These are phyloP conservation scores for Lolium rigidum DNA, from an alignment of 176 grass and related monocot species.

Conservation along the genomic window DNA sequence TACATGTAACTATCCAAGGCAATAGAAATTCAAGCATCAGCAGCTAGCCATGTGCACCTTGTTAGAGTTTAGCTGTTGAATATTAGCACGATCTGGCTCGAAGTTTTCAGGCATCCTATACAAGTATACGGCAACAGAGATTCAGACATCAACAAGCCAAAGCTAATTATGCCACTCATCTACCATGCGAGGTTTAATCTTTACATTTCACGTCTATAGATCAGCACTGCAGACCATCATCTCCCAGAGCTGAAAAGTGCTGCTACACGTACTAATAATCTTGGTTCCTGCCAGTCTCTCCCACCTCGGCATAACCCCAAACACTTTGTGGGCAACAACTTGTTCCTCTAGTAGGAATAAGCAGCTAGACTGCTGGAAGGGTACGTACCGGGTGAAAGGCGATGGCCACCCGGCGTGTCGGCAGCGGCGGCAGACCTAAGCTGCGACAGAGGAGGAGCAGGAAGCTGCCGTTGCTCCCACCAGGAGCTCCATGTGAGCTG, in stretches of 20 bases:
- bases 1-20: background rate
- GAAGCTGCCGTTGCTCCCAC: conserved; percentile 3
- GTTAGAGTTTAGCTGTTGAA: background rate
- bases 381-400: conserved; percentile 59
- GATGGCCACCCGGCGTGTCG: conserved; percentile 14
- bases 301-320: background rate
- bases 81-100: background rate
- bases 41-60: background rate
- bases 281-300: background rate
- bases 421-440: background rate
- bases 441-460: background rate
- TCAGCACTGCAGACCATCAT: background rate
- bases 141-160: background rate
- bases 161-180: no score
- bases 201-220: no score
- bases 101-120: background rate
- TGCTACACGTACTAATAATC: background rate
- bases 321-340: background rate
- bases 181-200: no score
- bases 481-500: no score
- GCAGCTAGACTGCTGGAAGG: background rate
- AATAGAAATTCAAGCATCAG: background rate
- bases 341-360: background rate
- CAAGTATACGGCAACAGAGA: background rate
- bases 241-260: background rate